Evolutionary conservation across 2,329 filamentous ascomycete genomes (phyloP).

Genomic region (Bipolaris cookei): DNA sequence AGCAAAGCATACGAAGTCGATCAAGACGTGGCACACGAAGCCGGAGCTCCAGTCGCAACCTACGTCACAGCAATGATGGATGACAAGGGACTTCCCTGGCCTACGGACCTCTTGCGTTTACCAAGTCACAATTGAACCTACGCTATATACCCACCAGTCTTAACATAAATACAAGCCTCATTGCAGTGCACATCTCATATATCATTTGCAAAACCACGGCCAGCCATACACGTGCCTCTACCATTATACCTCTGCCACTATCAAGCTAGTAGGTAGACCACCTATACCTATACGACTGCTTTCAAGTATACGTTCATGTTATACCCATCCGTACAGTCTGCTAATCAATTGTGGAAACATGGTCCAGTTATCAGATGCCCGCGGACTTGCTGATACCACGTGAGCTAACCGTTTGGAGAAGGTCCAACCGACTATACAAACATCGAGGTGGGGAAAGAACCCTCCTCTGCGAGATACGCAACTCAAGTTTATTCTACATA

Average conservation of each 20-base stretch:
- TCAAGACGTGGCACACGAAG: neutral
- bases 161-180: neutral
- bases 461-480: constrained; percentile 4
- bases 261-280: neutral
- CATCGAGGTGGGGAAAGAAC: constrained; percentile 24
- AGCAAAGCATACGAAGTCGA: too few relatives aligned
- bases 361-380: neutral
- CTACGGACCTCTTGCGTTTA: neutral
- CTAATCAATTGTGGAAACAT: neutral
- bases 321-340: neutral
- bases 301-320: neutral
- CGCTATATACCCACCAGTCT: constrained; percentile 8
- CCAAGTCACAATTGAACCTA: neutral
- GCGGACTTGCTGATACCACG: neutral
- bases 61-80: neutral
- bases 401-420: constrained; percentile 24
- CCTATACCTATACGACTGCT: too few relatives aligned
- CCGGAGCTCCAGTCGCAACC: constrained; percentile 1
- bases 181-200: neutral
- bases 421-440: constrained; percentile 23
- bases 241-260: neutral
- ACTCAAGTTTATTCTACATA: neutral
- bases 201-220: neutral
- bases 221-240: neutral
- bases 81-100: neutral